Evolutionary conservation across 192 early-diverging fungal genomes (phyloP).

Genomic region (Coemansia sp.): DNA sequence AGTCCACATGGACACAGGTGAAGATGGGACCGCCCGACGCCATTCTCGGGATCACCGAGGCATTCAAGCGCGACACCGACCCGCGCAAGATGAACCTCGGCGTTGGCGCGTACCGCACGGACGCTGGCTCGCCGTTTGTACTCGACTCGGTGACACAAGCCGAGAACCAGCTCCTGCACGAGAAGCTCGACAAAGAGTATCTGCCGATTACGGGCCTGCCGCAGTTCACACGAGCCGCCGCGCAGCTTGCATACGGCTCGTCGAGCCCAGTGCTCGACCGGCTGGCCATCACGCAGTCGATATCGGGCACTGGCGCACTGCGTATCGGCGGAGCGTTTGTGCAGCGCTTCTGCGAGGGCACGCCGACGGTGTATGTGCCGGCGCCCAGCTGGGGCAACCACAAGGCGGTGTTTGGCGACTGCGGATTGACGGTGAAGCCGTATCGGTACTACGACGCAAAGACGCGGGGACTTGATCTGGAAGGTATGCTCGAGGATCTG

Average conservation of each 20-base stretch:
- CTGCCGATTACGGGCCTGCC: constrained; percentile 90
- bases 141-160: constrained; percentile 87
- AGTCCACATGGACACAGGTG: constrained; percentile 34
- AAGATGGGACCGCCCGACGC: constrained; percentile 70
- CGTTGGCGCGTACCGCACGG: constrained; percentile 96
- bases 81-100: constrained; percentile 97
- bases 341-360: constrained; percentile 68
- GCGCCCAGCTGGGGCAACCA: constrained; percentile 99
- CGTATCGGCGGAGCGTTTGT: constrained; percentile 91
- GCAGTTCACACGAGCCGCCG: constrained; percentile 77
- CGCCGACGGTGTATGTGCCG: constrained; percentile 80
- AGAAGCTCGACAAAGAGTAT: constrained; percentile 91
- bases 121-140: constrained; percentile 89
- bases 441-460: constrained; percentile 95
- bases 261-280: constrained; percentile 66
- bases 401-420: constrained; percentile 85
- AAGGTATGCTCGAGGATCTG: constrained; percentile 88
- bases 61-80: constrained; percentile 88
- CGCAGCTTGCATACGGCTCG: constrained; percentile 80
- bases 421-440: constrained; percentile 79
- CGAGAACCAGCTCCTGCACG: constrained; percentile 68
- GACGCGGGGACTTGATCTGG: constrained; percentile 91
- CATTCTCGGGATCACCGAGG: constrained; percentile 87
- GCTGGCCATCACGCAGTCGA: constrained; percentile 86
- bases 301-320: constrained; percentile 97